A percentile compares a stretch with the other conserved stretches of the same genome.
Conservation (phyloP, 805 yeast species). For the Suhomyces tanzawaensis region DNA sequence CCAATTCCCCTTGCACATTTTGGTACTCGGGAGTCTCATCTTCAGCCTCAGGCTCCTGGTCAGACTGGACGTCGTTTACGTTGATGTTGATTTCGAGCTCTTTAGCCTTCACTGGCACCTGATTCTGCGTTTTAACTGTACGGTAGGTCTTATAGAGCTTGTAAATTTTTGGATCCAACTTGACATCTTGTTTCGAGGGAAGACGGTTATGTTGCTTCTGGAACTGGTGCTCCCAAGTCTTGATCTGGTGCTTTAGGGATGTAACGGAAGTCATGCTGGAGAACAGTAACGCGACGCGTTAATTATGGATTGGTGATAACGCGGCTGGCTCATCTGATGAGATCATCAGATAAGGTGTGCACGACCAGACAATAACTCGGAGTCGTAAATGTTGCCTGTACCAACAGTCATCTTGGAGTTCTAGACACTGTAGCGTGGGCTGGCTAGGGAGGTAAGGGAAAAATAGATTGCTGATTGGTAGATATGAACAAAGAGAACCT, state of each 20-base stretch:
- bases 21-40: neutral
- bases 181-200: conserved; percentile 37
- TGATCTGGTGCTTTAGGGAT: conserved; percentile 29
- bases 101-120: neutral
- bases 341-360: no score
- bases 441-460: no score
- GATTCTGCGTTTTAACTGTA: conserved; percentile 10
- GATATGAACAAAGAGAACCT: no score
- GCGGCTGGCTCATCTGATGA: no score
- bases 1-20: conserved; percentile 42
- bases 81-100: neutral
- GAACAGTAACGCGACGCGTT: neutral
- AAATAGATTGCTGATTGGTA: no score
- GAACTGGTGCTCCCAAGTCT: conserved; percentile 40
- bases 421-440: no score
- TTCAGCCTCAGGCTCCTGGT: neutral
- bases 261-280: no score
- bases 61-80: neutral
- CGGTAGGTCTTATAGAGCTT: conserved; percentile 34
- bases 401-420: no score
- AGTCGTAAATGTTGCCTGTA: no score
- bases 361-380: no score
- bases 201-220: conserved; percentile 22
- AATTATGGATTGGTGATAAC: no score
- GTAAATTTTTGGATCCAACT: conserved; percentile 25